These are phyloP conservation scores for Pichia nakasei DNA, from an alignment of 805 yeast genomes.

Conservation along the genomic window DNA sequence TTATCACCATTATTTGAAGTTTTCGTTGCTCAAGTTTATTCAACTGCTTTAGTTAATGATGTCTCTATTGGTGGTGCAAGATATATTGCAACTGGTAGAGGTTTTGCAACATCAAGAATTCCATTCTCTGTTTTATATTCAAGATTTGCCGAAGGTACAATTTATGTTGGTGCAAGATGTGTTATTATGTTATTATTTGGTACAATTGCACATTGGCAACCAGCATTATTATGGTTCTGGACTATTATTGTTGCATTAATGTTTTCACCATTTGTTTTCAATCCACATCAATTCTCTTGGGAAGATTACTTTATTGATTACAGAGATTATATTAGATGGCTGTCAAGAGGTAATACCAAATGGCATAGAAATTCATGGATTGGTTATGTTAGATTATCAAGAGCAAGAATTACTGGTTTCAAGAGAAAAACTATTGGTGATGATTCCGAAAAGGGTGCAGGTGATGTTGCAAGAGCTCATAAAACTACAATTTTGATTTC, in stretches of 20 bases:
- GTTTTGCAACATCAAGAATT: slow-evolving; percentile 74
- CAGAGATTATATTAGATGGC: slow-evolving; percentile 86
- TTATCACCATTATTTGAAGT: slow-evolving; percentile 78
- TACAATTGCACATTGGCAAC: slow-evolving; percentile 79
- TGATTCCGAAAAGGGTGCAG: slow-evolving; percentile 73
- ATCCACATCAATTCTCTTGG: slow-evolving; percentile 97
- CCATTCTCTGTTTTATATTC: slow-evolving; percentile 68
- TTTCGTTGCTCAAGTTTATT: slow-evolving; percentile 71
- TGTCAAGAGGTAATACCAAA: slow-evolving; percentile 82
- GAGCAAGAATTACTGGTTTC: slow-evolving; percentile 83
- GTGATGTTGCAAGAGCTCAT: slow-evolving; percentile 78
- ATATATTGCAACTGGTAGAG: slow-evolving; percentile 80
- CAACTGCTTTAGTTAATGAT: slow-evolving; percentile 62
- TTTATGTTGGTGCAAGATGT: slow-evolving; percentile 77
- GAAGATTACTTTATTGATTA: slow-evolving; percentile 94
- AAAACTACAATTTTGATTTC: slow-evolving; percentile 63
- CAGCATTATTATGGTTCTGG: slow-evolving; percentile 97
- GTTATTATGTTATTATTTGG: slow-evolving; percentile 65
- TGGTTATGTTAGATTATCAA: slow-evolving; percentile 70
- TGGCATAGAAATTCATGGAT: slow-evolving; percentile 89
- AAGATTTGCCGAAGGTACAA: slow-evolving; percentile 73
- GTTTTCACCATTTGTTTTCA: slow-evolving; percentile 89
- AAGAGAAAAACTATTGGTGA: slow-evolving; percentile 67
- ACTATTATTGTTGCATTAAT: slow-evolving; percentile 79
- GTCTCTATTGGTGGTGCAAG: slow-evolving; percentile 80